Evolutionary conservation across 345 rosid genomes (phyloP).

Genomic region (Gynandropsis gynandra): DNA sequence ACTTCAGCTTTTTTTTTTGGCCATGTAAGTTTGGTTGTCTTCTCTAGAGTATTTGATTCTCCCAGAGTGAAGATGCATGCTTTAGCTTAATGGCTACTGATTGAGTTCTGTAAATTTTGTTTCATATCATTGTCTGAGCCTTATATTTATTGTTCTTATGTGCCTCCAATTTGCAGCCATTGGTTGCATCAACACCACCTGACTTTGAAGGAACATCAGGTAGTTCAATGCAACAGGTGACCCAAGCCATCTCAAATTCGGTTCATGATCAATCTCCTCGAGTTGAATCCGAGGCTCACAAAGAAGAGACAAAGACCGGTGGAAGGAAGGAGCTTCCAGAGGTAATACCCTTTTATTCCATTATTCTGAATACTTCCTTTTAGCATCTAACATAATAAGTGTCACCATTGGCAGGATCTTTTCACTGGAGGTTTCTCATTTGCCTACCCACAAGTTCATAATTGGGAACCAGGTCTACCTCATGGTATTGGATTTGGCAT

Average conservation of each 20-base stretch:
- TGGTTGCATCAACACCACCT: constrained; percentile 20
- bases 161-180: constrained; percentile 20
- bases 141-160: constrained; percentile 7
- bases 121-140: too few relatives aligned
- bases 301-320: constrained; percentile 29
- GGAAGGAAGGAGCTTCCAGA: constrained; percentile 65
- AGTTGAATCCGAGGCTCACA: constrained; percentile 26
- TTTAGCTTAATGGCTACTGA: too few relatives aligned
- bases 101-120: too few relatives aligned
- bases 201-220: constrained; percentile 27
- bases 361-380: constrained; percentile 16
- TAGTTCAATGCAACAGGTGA: constrained; percentile 24
- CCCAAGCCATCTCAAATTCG: constrained; percentile 25
- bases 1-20: neutral
- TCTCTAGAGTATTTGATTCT: too few relatives aligned
- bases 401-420: constrained; percentile 48
- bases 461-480: constrained; percentile 42
- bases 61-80: too few relatives aligned
- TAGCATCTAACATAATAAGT: constrained; percentile 1
- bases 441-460: constrained; percentile 31
- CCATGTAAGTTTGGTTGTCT: too few relatives aligned
- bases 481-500: constrained; percentile 41
- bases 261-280: constrained; percentile 24
- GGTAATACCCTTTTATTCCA: constrained; percentile 28
- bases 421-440: constrained; percentile 47